phyloP scores from a whole-genome alignment of 495 filamentous ascomycete genomes.

The Neurospora pannonica region DNA sequence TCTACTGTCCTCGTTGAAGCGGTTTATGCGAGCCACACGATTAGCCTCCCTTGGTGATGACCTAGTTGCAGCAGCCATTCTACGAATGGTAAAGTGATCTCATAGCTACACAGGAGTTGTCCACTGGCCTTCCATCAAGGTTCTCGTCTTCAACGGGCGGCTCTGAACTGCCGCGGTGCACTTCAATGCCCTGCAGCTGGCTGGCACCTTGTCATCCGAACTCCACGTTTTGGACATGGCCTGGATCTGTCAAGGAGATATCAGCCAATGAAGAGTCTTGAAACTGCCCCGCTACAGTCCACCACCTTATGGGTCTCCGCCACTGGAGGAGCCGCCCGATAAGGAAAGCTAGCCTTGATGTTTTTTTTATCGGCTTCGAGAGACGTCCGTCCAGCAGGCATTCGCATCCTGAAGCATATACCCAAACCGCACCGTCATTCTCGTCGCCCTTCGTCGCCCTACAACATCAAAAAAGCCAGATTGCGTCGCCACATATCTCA shows the following conservation, averaged over 20 bases:
- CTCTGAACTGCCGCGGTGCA: neutral
- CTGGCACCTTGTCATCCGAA: neutral
- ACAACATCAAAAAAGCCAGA: neutral
- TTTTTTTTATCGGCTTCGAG: slow-evolving; percentile 5
- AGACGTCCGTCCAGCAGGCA: neutral
- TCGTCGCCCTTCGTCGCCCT: neutral
- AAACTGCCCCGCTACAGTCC: neutral
- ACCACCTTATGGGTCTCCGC: neutral
- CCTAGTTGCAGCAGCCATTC: neutral
- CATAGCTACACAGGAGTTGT: neutral
- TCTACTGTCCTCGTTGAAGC: neutral
- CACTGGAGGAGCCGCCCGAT: neutral
- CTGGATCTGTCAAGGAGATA: neutral
- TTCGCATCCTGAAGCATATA: neutral
- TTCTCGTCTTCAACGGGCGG: neutral
- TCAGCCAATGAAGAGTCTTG: neutral
- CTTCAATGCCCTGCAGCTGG: neutral
- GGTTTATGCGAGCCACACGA: neutral
- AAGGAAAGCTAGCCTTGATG: neutral
- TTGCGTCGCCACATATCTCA: neutral
- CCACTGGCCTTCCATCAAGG: neutral
- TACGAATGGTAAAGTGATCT: neutral
- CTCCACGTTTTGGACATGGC: neutral
- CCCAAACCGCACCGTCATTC: neutral
- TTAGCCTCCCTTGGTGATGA: neutral